These are phyloP conservation scores for Saussurea involucrata DNA, from an alignment of 129 eudicot genomes.

Conservation along the genomic window DNA sequence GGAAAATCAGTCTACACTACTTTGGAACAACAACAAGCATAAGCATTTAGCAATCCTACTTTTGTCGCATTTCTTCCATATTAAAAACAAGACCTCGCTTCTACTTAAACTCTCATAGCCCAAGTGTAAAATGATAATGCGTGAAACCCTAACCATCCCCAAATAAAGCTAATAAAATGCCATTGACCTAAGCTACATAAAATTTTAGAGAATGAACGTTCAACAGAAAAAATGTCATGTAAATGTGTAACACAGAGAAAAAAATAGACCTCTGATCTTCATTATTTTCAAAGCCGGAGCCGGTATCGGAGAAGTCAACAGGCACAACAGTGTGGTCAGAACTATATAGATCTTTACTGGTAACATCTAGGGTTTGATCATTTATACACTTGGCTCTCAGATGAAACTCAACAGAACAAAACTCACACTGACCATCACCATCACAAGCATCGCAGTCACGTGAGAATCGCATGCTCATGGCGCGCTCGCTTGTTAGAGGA, in stretches of 20 bases:
- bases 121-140: not conserved
- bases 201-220: not conserved
- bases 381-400: conserved; percentile 69
- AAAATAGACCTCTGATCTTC: conserved; percentile 55
- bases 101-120: not conserved
- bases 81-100: not conserved
- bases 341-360: conserved; percentile 78
- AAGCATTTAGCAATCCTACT: not conserved
- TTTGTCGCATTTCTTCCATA: not conserved
- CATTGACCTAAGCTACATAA: not conserved
- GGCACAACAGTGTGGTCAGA: conserved; percentile 85
- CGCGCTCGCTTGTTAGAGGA: conserved; percentile 86
- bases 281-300: conserved; percentile 45
- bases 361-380: conserved; percentile 89
- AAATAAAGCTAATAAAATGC: not conserved
- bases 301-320: conserved; percentile 68
- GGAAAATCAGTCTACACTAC: not conserved
- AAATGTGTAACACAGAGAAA: not conserved
- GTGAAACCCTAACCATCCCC: not conserved
- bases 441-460: conserved; percentile 98
- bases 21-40: not conserved
- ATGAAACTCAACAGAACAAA: conserved; percentile 95
- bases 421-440: conserved; percentile 99
- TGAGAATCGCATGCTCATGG: conserved; percentile 96
- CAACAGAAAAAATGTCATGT: not conserved